Percentiles rank a stretch among this genome's conserved stretches.
phyloP scores from a whole-genome alignment of 306 rosid species.

The Boehmeria nivea region DNA sequence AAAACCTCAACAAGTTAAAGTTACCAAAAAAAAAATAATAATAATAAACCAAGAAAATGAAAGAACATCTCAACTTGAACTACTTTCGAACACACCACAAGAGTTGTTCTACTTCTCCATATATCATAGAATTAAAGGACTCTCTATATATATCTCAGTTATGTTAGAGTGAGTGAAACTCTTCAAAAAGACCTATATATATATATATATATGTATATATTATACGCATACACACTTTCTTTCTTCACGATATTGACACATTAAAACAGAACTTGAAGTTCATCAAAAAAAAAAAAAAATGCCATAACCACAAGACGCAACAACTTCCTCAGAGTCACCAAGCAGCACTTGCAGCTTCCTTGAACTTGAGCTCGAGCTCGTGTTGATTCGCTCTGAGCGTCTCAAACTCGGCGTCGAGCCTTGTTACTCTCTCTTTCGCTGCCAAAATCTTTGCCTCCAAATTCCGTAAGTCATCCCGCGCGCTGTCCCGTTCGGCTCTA shows the following conservation, averaged over 20 bases:
- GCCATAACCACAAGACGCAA: slow-evolving; percentile 20
- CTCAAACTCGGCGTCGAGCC: neutral
- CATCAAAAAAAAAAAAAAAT: neutral
- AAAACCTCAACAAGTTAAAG: too few relatives aligned
- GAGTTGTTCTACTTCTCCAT: too few relatives aligned
- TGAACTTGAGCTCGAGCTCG: slow-evolving; percentile 28
- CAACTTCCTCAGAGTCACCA: slow-evolving; percentile 38
- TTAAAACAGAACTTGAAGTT: neutral
- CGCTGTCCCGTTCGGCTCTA: too few relatives aligned
- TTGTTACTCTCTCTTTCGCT: slow-evolving; percentile 14
- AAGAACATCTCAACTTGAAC: too few relatives aligned
- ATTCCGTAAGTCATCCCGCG: slow-evolving; percentile 21
- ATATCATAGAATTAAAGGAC: too few relatives aligned
- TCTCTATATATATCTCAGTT: slow-evolving; percentile 1
- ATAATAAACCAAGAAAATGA: too few relatives aligned
- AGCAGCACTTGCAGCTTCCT: slow-evolving; percentile 38
- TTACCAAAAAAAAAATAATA: too few relatives aligned
- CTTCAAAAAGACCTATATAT: too few relatives aligned
- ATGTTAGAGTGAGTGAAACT: neutral
- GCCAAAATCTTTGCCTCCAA: slow-evolving; percentile 25
- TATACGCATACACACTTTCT: slow-evolving; percentile 4
- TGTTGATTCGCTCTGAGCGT: slow-evolving; percentile 9
- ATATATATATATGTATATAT: too few relatives aligned
- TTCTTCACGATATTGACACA: slow-evolving; percentile 9
- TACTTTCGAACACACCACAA: too few relatives aligned